These are phyloP conservation scores for Diplocarpon rosae DNA, from an alignment of 2,329 filamentous ascomycete genomes.

Conservation along the genomic window DNA sequence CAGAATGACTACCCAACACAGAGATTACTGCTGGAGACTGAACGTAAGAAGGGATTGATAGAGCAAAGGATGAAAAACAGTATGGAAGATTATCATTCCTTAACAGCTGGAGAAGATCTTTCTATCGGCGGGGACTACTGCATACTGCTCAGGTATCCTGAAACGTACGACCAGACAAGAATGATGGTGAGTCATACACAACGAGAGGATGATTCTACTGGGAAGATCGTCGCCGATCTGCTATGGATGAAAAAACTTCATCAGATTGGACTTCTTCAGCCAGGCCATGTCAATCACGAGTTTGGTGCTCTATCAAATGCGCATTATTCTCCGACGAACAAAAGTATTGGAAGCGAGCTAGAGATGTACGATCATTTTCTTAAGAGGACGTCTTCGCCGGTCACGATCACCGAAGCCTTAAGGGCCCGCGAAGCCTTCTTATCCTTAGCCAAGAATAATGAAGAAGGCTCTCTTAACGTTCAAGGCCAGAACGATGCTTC, in stretches of 20 bases:
- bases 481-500: neutral
- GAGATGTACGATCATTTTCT: slow-evolving; percentile 25
- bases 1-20: neutral
- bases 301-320: neutral
- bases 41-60: no score
- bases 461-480: neutral
- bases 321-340: neutral
- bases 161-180: neutral
- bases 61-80: no score
- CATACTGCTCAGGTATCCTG: neutral
- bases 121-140: no score
- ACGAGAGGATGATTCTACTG: neutral
- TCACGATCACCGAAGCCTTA: neutral
- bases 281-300: neutral
- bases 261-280: slow-evolving; percentile 5
- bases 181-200: neutral
- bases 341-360: slow-evolving; percentile 17
- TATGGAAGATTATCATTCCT: no score
- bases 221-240: neutral
- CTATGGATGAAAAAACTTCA: slow-evolving; percentile 13
- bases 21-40: neutral
- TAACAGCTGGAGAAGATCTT: no score
- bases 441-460: slow-evolving; percentile 1
- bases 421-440: slow-evolving; percentile 1
- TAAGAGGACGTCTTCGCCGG: slow-evolving; percentile 1